Percentiles rank a stretch among this genome's conserved stretches.
Evolutionary conservation across 1,284 basidiomycete genomes (phyloP).

Genomic region (Melampsora medusae): DNA sequence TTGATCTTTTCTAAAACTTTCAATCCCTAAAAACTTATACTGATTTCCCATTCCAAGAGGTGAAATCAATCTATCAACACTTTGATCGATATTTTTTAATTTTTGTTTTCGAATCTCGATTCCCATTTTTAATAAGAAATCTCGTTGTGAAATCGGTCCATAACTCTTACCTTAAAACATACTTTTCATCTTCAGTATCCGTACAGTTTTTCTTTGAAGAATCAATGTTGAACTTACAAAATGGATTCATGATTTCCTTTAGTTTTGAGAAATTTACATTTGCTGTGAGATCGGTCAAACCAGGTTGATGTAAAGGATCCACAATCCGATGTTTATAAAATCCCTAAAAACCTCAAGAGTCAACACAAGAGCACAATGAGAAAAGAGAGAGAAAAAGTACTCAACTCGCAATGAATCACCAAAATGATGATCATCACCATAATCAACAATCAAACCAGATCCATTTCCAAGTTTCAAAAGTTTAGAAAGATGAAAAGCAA

Average conservation of each 20-base stretch:
- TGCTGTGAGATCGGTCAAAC: slow-evolving; percentile 84
- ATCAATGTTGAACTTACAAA: slow-evolving; percentile 19
- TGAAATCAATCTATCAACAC: slow-evolving; percentile 21
- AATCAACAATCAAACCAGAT: slow-evolving; percentile 82
- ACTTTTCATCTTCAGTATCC: not conserved
- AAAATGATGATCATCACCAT: slow-evolving; percentile 73
- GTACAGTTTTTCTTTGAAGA: not conserved
- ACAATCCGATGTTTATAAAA: slow-evolving; percentile 85
- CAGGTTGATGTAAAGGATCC: slow-evolving; percentile 79
- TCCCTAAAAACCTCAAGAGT: slow-evolving; percentile 61
- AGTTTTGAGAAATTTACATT: slow-evolving; percentile 94
- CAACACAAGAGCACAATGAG: not conserved
- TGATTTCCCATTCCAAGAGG: slow-evolving; percentile 36
- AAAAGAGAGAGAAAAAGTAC: not conserved
- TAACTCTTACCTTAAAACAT: slow-evolving; percentile 57
- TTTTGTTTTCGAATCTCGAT: slow-evolving; percentile 64
- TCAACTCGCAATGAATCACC: slow-evolving; percentile 74
- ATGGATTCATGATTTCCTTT: slow-evolving; percentile 65
- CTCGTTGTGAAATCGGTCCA: slow-evolving; percentile 68
- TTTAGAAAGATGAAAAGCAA: slow-evolving; percentile 67
- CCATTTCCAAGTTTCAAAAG: slow-evolving; percentile 62
- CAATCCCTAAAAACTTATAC: slow-evolving; percentile 42
- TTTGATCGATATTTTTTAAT: slow-evolving; percentile 52
- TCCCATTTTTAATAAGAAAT: slow-evolving; percentile 71
- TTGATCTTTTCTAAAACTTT: slow-evolving; percentile 1